phyloP scores from a whole-genome alignment of 495 filamentous ascomycete genomes.

The Sphaerosporella brunnea region DNA sequence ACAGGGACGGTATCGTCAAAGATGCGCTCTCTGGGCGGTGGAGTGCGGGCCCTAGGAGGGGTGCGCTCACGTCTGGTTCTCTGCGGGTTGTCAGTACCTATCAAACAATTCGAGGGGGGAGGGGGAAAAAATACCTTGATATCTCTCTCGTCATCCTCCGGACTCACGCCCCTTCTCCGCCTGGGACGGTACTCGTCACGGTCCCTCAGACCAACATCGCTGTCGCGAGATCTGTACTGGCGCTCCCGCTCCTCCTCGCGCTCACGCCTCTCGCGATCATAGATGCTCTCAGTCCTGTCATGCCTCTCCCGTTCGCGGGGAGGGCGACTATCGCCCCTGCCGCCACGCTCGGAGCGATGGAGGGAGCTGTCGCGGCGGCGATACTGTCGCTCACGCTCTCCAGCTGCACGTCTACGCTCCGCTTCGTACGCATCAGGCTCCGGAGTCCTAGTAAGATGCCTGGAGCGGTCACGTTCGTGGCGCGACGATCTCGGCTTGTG shows the following conservation, averaged over 20 bases:
- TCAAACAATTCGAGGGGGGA: not conserved
- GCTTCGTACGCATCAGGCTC: conserved; percentile 29
- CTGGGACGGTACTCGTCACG: conserved; percentile 53
- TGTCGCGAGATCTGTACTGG: conserved; percentile 59
- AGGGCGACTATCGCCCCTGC: conserved; percentile 33
- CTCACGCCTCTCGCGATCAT: conserved; percentile 56
- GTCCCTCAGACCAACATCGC: conserved; percentile 66
- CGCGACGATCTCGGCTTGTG: conserved; percentile 19
- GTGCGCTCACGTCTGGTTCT: conserved; percentile 48
- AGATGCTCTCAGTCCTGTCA: conserved; percentile 33
- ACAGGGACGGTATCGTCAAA: conserved; percentile 7
- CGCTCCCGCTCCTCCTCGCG: conserved; percentile 74
- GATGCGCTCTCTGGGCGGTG: conserved; percentile 30
- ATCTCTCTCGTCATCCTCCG: conserved; percentile 46
- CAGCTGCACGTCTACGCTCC: conserved; percentile 27
- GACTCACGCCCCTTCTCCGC: conserved; percentile 54
- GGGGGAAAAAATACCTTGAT: conserved; percentile 33
- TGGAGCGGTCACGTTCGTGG: conserved; percentile 26
- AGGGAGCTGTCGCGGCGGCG: conserved; percentile 23
- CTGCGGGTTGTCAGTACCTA: conserved; percentile 27
- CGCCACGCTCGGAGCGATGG: conserved; percentile 30
- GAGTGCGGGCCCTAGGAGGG: conserved; percentile 35
- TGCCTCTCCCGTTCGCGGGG: conserved; percentile 36
- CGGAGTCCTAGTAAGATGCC: conserved; percentile 31
- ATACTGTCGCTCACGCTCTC: conserved; percentile 28